These are phyloP conservation scores for Lactarius pseudohatsudake DNA, from an alignment of 768 basidiomycete species.

Conservation along the genomic window DNA sequence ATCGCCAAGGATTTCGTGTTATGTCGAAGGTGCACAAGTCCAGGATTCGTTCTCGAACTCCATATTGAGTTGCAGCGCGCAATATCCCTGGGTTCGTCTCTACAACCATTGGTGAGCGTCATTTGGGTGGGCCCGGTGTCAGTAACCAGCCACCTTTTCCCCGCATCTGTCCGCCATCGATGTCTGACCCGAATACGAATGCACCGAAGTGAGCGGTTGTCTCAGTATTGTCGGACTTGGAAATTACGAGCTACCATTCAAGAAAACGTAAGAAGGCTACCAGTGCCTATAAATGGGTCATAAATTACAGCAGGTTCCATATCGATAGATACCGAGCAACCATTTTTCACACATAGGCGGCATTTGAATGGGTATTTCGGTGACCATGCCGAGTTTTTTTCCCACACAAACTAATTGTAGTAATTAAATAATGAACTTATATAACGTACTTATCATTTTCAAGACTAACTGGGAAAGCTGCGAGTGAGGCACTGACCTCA, in stretches of 20 bases:
- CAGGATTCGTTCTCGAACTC: constrained; percentile 65
- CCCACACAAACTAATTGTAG: too few species aligned
- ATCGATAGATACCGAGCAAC: too few species aligned
- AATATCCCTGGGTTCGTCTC: constrained; percentile 64
- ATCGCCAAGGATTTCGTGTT: constrained; percentile 86
- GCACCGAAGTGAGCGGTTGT: constrained; percentile 89
- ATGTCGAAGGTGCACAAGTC: constrained; percentile 92
- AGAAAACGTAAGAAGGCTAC: constrained; percentile 79
- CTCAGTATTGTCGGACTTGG: constrained; percentile 39
- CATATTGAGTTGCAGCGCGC: constrained; percentile 83
- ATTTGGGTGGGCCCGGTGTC: neutral
- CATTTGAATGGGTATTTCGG: too few species aligned
- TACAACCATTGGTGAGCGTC: constrained; percentile 26
- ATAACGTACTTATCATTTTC: too few species aligned
- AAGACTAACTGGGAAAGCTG: too few species aligned
- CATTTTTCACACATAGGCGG: too few species aligned
- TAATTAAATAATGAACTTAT: too few species aligned
- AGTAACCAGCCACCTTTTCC: constrained; percentile 66
- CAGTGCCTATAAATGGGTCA: constrained; percentile 94
- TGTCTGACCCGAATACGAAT: constrained; percentile 86
- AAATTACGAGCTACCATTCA: constrained; percentile 1
- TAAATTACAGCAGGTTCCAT: too few species aligned
- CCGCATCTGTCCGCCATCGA: constrained; percentile 95
- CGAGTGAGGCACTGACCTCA: too few species aligned
- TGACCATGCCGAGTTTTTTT: too few species aligned